Percentiles rank a stretch among this genome's conserved stretches.
Conservation (phyloP, 306 rosid genomes). For the Medicago ruthenica region DNA sequence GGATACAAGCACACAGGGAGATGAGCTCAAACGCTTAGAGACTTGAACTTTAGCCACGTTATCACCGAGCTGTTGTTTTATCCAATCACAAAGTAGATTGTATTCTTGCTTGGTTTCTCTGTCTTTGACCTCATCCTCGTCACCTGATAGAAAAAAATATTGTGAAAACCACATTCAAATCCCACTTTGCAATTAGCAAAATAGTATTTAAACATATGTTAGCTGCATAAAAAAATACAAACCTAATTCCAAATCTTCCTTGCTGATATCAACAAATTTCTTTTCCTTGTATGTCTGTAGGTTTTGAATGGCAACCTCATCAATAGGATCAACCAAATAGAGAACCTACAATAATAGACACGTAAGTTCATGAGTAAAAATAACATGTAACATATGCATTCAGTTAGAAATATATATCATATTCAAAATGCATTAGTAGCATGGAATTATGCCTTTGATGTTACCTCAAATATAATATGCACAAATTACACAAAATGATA, state of each 20-base stretch:
- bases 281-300: conserved; percentile 94
- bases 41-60: conserved; percentile 94
- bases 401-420: not conserved
- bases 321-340: conserved; percentile 92
- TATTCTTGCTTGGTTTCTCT: conserved; percentile 84
- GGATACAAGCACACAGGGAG: conserved; percentile 99
- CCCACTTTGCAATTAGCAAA: conserved; percentile 2
- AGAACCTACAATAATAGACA: conserved; percentile 64
- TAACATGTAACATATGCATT: not conserved
- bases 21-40: conserved; percentile 95
- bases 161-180: conserved; percentile 18
- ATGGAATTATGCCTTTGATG: not conserved
- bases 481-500: not conserved
- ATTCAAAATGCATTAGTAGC: not conserved
- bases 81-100: conserved; percentile 94
- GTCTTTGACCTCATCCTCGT: conserved; percentile 89
- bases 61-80: conserved; percentile 97
- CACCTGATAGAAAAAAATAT: conserved; percentile 63
- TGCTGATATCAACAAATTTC: conserved; percentile 97
- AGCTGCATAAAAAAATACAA: conserved; percentile 35
- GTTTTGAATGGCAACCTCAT: conserved; percentile 98
- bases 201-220: not conserved
- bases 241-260: conserved; percentile 98
- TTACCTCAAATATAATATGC: conserved; percentile 1
- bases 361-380: conserved; percentile 12